Conservation (phyloP, 1,139 yeast genomes). For the Suhomyces kunorum region DNA sequence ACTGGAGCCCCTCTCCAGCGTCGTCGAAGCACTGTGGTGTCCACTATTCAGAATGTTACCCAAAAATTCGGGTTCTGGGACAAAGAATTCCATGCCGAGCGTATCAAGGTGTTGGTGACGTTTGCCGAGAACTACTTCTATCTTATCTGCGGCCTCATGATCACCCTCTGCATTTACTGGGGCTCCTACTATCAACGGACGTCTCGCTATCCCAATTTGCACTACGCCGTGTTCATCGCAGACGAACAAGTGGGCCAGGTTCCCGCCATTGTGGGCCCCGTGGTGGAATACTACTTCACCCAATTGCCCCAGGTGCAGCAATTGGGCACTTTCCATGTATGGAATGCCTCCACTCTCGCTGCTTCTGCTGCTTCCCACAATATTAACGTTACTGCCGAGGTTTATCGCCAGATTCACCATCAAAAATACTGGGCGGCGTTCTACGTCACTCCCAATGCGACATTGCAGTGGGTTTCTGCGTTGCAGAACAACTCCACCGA, state of each 20-base stretch:
- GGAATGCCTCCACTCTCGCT: slow-evolving; percentile 23
- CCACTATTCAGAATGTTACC: slow-evolving; percentile 21
- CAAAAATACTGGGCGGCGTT: slow-evolving; percentile 35
- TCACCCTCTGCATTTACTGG: slow-evolving; percentile 34
- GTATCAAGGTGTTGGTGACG: slow-evolving; percentile 23
- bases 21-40: slow-evolving; percentile 24
- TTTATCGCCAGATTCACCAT: slow-evolving; percentile 32
- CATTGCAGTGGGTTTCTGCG: slow-evolving; percentile 23
- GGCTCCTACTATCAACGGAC: slow-evolving; percentile 31
- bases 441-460: slow-evolving; percentile 33
- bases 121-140: slow-evolving; percentile 26
- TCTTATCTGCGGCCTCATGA: slow-evolving; percentile 27
- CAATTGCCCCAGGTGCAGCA: slow-evolving; percentile 22
- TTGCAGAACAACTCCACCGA: slow-evolving; percentile 18
- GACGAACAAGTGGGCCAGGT: slow-evolving; percentile 25
- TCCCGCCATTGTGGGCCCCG: slow-evolving; percentile 30
- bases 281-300: slow-evolving; percentile 27
- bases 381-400: slow-evolving; percentile 28
- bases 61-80: slow-evolving; percentile 34
- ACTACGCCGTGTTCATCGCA: slow-evolving; percentile 30
- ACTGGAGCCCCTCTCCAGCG: slow-evolving; percentile 6
- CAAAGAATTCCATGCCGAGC: slow-evolving; percentile 25
- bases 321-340: slow-evolving; percentile 28
- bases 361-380: slow-evolving; percentile 22
- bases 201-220: slow-evolving; percentile 23